A percentile compares a stretch with the other conserved stretches of the same genome.
Evolutionary conservation across 108 stramenopile genomes (phyloP).

Genomic region (Nannochloropsis salina): DNA sequence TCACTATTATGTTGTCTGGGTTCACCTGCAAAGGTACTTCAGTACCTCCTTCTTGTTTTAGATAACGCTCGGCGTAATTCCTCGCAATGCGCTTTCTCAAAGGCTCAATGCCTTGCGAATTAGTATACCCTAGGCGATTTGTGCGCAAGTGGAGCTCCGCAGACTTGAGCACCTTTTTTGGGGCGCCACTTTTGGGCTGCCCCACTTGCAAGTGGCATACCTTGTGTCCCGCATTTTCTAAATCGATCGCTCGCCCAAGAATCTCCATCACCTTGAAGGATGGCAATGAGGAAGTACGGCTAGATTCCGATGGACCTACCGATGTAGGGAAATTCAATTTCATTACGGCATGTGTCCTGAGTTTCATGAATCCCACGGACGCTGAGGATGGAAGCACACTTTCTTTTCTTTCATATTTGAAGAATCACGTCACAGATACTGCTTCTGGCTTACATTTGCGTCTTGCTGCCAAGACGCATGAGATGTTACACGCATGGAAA

Average conservation of each 20-base stretch:
- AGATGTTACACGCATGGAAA: no score
- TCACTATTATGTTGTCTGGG: conserved; percentile 62
- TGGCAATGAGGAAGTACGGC: background rate
- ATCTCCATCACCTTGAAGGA: conserved; percentile 18
- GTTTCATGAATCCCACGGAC: no score
- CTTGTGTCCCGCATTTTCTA: conserved; percentile 21
- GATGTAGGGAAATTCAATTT: background rate
- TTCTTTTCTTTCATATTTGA: no score
- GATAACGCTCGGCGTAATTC: conserved; percentile 63
- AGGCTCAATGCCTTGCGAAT: conserved; percentile 72
- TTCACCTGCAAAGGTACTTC: conserved; percentile 25
- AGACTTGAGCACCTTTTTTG: conserved; percentile 61
- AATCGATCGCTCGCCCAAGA: conserved; percentile 3
- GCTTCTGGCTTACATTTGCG: no score
- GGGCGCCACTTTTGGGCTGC: conserved; percentile 76
- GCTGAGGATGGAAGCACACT: no score
- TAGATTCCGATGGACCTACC: background rate
- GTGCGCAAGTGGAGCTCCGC: conserved; percentile 60
- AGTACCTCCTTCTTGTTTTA: background rate
- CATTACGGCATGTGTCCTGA: no score
- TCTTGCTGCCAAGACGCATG: no score
- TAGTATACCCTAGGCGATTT: conserved; percentile 73
- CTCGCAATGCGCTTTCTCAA: conserved; percentile 63
- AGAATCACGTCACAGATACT: no score
- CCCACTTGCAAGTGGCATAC: conserved; percentile 80